Percentiles rank a stretch among this genome's conserved stretches.
Evolutionary conservation across 2,329 filamentous ascomycete species (phyloP).

Genomic region (Fusarium subglutinans): DNA sequence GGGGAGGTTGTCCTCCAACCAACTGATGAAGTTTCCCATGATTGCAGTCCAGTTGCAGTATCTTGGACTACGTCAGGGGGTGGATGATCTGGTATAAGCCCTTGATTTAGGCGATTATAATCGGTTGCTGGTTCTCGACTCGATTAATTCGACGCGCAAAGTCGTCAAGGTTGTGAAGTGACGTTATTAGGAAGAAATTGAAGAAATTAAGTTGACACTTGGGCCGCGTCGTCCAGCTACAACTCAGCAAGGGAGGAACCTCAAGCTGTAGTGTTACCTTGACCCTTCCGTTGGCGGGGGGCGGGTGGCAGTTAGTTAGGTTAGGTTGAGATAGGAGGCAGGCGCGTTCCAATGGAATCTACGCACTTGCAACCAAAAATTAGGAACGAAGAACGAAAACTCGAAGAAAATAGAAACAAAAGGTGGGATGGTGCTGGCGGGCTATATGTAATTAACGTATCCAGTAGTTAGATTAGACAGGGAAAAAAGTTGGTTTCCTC

Average conservation of each 20-base stretch:
- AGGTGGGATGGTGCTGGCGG: neutral
- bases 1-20: conserved; percentile 48
- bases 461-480: neutral
- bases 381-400: conserved; percentile 17
- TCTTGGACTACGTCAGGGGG: neutral
- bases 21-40: conserved; percentile 53
- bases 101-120: conserved; percentile 1
- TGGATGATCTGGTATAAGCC: conserved; percentile 2
- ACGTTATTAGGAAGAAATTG: conserved; percentile 17
- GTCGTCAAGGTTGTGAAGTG: neutral
- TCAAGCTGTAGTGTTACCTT: neutral
- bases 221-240: conserved; percentile 1
- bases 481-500: conserved; percentile 30
- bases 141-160: neutral
- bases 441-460: conserved; percentile 34
- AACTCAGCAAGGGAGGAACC: neutral
- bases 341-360: conserved; percentile 17
- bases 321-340: conserved; percentile 28
- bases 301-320: conserved; percentile 35
- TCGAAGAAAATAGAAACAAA: neutral
- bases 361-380: neutral
- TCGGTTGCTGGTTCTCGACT: neutral
- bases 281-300: conserved; percentile 19
- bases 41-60: conserved; percentile 29
- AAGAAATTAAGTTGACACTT: neutral